These are phyloP conservation scores for Boletellus dicymbophilus DNA, from an alignment of 1,284 basidiomycete species.

Conservation along the genomic window DNA sequence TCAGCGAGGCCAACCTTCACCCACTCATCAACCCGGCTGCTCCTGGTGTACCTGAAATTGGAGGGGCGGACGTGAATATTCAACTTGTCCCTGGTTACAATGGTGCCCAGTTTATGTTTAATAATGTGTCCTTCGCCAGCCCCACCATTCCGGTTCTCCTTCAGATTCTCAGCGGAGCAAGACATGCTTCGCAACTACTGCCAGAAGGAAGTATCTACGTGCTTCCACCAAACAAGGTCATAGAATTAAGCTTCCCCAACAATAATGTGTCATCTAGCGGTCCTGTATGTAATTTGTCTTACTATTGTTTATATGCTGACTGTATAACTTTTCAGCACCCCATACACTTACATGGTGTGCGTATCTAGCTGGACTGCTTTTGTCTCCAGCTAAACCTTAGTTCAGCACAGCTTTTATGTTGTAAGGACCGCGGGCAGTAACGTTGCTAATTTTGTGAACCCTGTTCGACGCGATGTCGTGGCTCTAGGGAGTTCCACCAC, in stretches of 20 bases:
- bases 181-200: constrained; percentile 26
- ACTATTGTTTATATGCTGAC: constrained; percentile 3
- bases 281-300: constrained; percentile 41
- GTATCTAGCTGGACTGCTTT: constrained; percentile 4
- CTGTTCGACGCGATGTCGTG: constrained; percentile 15
- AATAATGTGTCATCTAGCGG: constrained; percentile 22
- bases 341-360: constrained; percentile 37
- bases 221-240: constrained; percentile 31
- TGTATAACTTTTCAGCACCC: too few species aligned
- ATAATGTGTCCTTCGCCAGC: constrained; percentile 18
- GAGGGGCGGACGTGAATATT: constrained; percentile 30
- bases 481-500: constrained; percentile 10
- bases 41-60: constrained; percentile 30
- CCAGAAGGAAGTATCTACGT: constrained; percentile 33
- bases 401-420: constrained; percentile 16
- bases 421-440: constrained; percentile 13
- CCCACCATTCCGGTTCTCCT: constrained; percentile 35
- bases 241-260: constrained; percentile 38
- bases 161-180: constrained; percentile 39
- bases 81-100: constrained; percentile 10
- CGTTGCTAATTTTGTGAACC: constrained; percentile 14
- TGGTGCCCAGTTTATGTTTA: constrained; percentile 4
- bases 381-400: not conserved
- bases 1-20: constrained; percentile 36
- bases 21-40: constrained; percentile 33